Evolutionary conservation across 306 rosid genomes (phyloP).

Genomic region (Elaeagnus macrophylla): DNA sequence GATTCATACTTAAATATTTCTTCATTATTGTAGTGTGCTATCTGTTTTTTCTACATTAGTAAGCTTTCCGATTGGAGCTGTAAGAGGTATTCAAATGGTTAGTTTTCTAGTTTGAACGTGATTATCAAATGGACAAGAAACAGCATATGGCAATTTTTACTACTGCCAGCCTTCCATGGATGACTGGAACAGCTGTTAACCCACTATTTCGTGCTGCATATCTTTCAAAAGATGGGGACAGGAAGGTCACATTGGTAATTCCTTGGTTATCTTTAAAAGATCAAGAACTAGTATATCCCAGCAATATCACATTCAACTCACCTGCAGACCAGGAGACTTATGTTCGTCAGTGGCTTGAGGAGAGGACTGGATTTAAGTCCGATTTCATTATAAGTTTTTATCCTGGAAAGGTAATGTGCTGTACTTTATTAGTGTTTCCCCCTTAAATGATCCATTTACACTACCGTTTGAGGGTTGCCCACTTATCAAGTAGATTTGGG

Average conservation of each 20-base stretch:
- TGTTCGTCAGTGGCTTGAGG: constrained; percentile 72
- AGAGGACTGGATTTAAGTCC: constrained; percentile 57
- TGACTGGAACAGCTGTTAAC: constrained; percentile 95
- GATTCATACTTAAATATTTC: no score
- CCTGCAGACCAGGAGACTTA: constrained; percentile 64
- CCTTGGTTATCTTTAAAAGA: constrained; percentile 86
- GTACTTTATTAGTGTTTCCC: no score
- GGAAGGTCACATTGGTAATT: constrained; percentile 64
- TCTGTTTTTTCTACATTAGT: no score
- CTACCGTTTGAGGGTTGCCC: constrained; percentile 3
- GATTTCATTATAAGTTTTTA: constrained; percentile 55
- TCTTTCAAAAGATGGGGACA: constrained; percentile 55
- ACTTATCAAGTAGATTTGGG: background rate
- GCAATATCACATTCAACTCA: constrained; percentile 49
- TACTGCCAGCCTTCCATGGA: constrained; percentile 98
- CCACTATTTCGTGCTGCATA: constrained; percentile 92
- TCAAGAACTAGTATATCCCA: constrained; percentile 72
- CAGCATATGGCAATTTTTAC: constrained; percentile 79
- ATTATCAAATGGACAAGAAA: constrained; percentile 52
- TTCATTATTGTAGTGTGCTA: no score
- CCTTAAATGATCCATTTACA: background rate
- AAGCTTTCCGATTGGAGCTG: no score
- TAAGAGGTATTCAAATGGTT: no score
- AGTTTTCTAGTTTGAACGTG: background rate
- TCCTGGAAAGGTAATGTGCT: constrained; percentile 56